phyloP scores from a whole-genome alignment of 345 rosid genomes.

The Zanthoxylum bungeanum region DNA sequence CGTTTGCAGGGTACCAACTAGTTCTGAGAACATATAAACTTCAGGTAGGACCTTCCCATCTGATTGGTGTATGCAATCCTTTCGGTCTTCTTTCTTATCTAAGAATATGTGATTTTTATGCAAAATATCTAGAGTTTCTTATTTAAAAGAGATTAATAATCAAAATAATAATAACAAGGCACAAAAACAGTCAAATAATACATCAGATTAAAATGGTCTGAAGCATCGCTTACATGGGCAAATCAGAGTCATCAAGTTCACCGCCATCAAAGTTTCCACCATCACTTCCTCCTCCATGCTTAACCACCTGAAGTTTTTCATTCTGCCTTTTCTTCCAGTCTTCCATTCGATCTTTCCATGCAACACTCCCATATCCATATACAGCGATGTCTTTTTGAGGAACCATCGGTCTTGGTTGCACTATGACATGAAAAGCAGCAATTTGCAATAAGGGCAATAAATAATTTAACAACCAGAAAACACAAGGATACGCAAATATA shows the following conservation, averaged over 20 bases:
- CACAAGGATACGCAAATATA: neutral
- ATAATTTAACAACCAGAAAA: neutral
- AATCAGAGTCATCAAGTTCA: slow-evolving; percentile 74
- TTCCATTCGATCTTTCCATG: slow-evolving; percentile 98
- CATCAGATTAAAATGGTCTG: neutral
- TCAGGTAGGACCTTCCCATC: neutral
- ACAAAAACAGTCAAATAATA: neutral
- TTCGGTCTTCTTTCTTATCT: neutral
- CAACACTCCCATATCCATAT: slow-evolving; percentile 94
- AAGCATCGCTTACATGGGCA: slow-evolving; percentile 70
- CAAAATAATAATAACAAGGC: neutral
- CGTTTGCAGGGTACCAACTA: neutral
- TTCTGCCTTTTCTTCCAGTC: slow-evolving; percentile 85
- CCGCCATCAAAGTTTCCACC: too few species aligned
- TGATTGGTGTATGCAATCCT: neutral
- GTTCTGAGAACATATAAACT: neutral
- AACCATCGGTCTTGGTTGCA: slow-evolving; percentile 89
- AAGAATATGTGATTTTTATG: neutral
- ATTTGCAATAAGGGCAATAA: neutral
- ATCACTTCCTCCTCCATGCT: slow-evolving; percentile 69
- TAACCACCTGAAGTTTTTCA: slow-evolving; percentile 79
- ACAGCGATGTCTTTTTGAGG: slow-evolving; percentile 83
- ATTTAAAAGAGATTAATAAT: neutral
- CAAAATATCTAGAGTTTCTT: neutral
- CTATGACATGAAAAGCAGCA: slow-evolving; percentile 35